Evolutionary conservation across 495 filamentous ascomycete genomes (phyloP).

Genomic region (Umbilicaria muhlenbergii): DNA sequence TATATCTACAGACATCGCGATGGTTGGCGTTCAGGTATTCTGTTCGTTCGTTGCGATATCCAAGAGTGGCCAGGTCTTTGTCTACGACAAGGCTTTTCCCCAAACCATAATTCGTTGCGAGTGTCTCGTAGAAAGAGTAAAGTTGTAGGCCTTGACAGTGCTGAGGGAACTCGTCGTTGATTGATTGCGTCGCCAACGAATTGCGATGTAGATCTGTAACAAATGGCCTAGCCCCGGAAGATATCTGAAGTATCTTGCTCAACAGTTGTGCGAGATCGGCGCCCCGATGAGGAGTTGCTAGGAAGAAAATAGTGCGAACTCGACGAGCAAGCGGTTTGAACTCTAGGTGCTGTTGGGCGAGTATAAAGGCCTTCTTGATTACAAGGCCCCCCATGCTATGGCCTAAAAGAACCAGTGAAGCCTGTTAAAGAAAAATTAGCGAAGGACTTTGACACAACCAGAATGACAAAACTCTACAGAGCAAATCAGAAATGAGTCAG

Average conservation of each 20-base stretch:
- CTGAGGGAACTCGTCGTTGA: conserved; percentile 20
- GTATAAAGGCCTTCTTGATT: conserved; percentile 28
- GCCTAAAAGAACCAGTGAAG: conserved; percentile 26
- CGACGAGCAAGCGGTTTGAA: conserved; percentile 12
- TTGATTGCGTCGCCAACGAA: conserved; percentile 11
- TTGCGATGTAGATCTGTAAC: conserved; percentile 2
- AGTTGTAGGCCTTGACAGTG: conserved; percentile 10
- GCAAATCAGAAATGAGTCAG: too few relatives aligned
- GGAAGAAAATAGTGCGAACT: conserved; percentile 31
- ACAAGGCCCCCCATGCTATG: conserved; percentile 41
- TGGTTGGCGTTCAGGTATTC: conserved; percentile 28
- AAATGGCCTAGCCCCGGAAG: conserved; percentile 1
- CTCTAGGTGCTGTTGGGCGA: conserved; percentile 8
- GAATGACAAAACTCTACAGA: too few relatives aligned
- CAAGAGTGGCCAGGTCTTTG: conserved; percentile 26
- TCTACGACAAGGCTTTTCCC: conserved; percentile 19
- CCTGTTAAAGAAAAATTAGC: too few relatives aligned
- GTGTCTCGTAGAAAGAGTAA: conserved; percentile 11
- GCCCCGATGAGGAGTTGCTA: conserved; percentile 33
- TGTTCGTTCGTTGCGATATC: conserved; percentile 22
- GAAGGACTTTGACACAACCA: too few relatives aligned
- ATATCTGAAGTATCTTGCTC: conserved; percentile 9
- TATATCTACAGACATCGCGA: conserved; percentile 31
- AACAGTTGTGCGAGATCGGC: conserved; percentile 27
- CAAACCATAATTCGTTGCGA: not conserved